phyloP scores from a whole-genome alignment of 441 rosid species.

The Macaranga tanarius region DNA sequence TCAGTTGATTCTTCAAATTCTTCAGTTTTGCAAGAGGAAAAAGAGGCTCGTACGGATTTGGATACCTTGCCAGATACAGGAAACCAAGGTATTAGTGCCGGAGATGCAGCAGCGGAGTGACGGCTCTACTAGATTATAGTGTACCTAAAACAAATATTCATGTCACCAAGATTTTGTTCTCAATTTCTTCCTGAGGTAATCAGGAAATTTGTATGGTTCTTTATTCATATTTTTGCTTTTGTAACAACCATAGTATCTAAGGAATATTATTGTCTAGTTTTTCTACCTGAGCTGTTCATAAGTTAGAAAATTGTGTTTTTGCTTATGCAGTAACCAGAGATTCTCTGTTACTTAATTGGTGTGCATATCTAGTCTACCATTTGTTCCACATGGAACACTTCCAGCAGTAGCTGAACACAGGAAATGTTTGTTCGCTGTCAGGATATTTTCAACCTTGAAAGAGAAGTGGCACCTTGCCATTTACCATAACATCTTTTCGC shows the following conservation, averaged over 20 bases:
- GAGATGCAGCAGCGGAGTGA: constrained; percentile 49
- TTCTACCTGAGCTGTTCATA: background rate
- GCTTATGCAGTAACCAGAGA: background rate
- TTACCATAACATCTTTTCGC: background rate
- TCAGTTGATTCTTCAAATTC: constrained; percentile 23
- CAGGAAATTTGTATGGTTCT: constrained; percentile 8
- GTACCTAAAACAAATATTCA: background rate
- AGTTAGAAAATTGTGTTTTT: constrained; percentile 2
- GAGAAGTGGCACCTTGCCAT: constrained; percentile 5
- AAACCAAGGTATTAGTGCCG: constrained; percentile 32
- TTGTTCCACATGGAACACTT: background rate
- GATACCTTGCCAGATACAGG: constrained; percentile 54
- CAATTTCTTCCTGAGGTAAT: constrained; percentile 16
- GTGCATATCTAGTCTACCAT: background rate
- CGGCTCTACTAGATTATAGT: constrained; percentile 15
- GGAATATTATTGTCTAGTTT: background rate
- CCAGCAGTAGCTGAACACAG: no score
- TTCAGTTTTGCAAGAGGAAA: constrained; percentile 53
- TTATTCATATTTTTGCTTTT: constrained; percentile 19
- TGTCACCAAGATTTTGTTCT: constrained; percentile 11
- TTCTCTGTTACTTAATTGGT: background rate
- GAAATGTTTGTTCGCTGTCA: background rate
- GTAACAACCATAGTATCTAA: constrained; percentile 15
- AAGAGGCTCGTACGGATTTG: constrained; percentile 50
- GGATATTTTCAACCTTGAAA: background rate